phyloP scores from a whole-genome alignment of 2,329 filamentous ascomycete species.

The Alternaria dauci region DNA sequence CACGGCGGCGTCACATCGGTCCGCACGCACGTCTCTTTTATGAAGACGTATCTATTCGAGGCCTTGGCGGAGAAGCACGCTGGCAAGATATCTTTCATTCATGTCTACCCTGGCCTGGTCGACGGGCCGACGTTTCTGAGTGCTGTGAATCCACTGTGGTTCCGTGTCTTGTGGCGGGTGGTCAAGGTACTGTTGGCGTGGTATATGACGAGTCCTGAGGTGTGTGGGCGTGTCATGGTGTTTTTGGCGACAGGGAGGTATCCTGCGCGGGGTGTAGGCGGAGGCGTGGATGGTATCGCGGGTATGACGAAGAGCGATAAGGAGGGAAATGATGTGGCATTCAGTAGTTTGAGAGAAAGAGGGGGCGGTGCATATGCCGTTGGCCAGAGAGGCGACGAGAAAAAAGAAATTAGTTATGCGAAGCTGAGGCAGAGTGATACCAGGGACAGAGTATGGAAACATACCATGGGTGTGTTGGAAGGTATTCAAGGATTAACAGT shows the following conservation, averaged over 20 bases:
- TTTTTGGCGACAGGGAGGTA: too few relatives aligned
- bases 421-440: slow-evolving; percentile 36
- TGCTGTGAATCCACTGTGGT: slow-evolving; percentile 40
- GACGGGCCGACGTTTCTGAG: slow-evolving; percentile 37
- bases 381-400: slow-evolving; percentile 32
- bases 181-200: slow-evolving; percentile 21
- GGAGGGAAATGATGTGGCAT: slow-evolving; percentile 14
- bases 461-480: slow-evolving; percentile 33
- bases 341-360: slow-evolving; percentile 29
- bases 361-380: slow-evolving; percentile 43
- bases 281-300: slow-evolving; percentile 18
- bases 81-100: slow-evolving; percentile 40
- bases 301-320: slow-evolving; percentile 1
- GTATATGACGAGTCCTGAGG: too few relatives aligned
- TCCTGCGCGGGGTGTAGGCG: too few relatives aligned
- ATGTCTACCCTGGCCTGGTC: slow-evolving; percentile 47
- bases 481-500: not conserved
- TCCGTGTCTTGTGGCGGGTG: slow-evolving; percentile 37
- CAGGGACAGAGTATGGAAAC: slow-evolving; percentile 42
- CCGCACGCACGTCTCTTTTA: slow-evolving; percentile 42
- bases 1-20: slow-evolving; percentile 40
- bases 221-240: too few relatives aligned
- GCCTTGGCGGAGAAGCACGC: slow-evolving; percentile 33
- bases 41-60: slow-evolving; percentile 45
- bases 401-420: slow-evolving; percentile 25